A percentile compares a stretch with the other conserved stretches of the same genome.
Conservation (phyloP, 23 red algal species). For the Gracilaria domingensis region DNA sequence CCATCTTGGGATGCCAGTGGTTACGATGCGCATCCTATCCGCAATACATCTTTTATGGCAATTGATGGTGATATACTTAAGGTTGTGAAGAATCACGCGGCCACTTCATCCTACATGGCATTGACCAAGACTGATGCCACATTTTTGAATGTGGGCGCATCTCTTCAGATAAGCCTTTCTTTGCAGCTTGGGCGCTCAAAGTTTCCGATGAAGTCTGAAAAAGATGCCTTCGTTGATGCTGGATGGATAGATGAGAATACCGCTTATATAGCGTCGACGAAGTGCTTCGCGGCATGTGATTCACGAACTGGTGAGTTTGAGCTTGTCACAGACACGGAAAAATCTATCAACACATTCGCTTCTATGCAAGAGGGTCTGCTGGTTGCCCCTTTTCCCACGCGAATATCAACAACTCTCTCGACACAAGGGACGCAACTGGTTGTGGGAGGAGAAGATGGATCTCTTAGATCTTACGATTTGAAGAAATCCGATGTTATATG, state of each 20-base stretch:
- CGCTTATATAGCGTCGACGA: constrained; percentile 11
- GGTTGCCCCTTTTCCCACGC: constrained; percentile 14
- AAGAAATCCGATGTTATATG: constrained; percentile 33
- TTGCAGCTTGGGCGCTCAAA: constrained; percentile 1
- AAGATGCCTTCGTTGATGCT: constrained; percentile 18
- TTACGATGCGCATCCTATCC: neutral
- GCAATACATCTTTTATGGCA: constrained; percentile 18
- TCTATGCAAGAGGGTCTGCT: neutral
- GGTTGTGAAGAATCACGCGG: constrained; percentile 19
- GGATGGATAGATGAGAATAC: constrained; percentile 47
- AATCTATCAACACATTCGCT: neutral
- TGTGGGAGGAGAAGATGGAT: constrained; percentile 37
- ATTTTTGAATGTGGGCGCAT: constrained; percentile 3
- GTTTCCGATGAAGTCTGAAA: neutral
- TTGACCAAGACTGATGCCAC: constrained; percentile 4
- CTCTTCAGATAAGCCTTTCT: constrained; percentile 5
- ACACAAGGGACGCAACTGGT: neutral
- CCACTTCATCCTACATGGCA: constrained; percentile 19
- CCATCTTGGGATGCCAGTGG: neutral
- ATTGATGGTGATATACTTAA: constrained; percentile 37
- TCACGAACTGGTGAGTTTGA: constrained; percentile 13
- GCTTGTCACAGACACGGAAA: neutral
- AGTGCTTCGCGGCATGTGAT: constrained; percentile 13
- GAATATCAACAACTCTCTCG: constrained; percentile 6
- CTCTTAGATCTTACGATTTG: constrained; percentile 11